phyloP scores from a whole-genome alignment of 441 rosid species.

The Adansonia rubrostipa region DNA sequence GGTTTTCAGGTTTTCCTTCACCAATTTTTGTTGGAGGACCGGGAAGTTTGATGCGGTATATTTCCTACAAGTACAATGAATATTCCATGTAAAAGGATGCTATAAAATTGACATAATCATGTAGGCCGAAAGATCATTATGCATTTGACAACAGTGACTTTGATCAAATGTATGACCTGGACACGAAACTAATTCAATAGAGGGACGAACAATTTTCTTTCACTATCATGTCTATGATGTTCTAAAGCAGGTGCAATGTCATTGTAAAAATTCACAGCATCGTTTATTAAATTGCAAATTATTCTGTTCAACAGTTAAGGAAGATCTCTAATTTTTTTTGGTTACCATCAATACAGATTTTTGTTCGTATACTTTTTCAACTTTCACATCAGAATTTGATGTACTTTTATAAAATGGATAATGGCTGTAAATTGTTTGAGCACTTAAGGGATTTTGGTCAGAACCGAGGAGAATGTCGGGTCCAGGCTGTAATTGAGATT shows the following conservation, averaged over 20 bases:
- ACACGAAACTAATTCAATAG: neutral
- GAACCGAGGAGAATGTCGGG: neutral
- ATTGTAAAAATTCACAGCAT: conserved; percentile 11
- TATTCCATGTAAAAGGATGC: conserved; percentile 8
- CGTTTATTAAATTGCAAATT: neutral
- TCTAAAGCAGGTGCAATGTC: neutral
- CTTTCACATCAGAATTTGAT: conserved; percentile 6
- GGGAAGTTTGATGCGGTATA: conserved; percentile 97
- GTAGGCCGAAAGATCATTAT: neutral
- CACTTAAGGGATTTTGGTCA: neutral
- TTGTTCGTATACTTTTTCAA: neutral
- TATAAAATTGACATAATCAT: neutral
- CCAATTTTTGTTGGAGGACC: conserved; percentile 94
- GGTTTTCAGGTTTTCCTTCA: conserved; percentile 99
- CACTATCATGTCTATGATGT: conserved; percentile 3
- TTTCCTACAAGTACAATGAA: conserved; percentile 59
- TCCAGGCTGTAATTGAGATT: conserved; percentile 12
- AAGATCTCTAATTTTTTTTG: conserved; percentile 1
- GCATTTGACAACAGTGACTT: conserved; percentile 9
- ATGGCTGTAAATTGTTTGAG: neutral
- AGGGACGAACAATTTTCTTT: conserved; percentile 12
- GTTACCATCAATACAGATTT: conserved; percentile 15
- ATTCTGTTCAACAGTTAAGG: neutral
- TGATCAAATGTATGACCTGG: neutral
- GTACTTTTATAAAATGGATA: conserved; percentile 4